These are phyloP conservation scores for Chiua sp. DNA, from an alignment of 1,284 basidiomycete species.

Conservation along the genomic window DNA sequence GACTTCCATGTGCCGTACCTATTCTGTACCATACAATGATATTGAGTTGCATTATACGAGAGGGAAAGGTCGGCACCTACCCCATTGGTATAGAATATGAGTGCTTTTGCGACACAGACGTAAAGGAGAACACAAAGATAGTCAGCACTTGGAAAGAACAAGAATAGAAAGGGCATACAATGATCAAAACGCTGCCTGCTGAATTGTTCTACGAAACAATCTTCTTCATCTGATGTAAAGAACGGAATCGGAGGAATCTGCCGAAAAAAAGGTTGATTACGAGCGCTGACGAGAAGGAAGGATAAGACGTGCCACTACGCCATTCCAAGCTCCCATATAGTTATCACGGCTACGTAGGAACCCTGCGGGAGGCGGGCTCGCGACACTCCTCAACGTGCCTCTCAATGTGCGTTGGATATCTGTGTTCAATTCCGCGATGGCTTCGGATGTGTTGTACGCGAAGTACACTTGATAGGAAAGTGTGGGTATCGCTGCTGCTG, in stretches of 20 bases:
- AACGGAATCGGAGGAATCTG: slow-evolving; percentile 67
- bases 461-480: slow-evolving; percentile 70
- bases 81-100: slow-evolving; percentile 61
- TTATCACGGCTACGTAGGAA: slow-evolving; percentile 56
- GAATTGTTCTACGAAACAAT: slow-evolving; percentile 69
- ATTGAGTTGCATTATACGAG: not conserved
- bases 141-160: not conserved
- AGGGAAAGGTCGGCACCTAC: slow-evolving; percentile 33
- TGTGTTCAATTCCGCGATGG: slow-evolving; percentile 55
- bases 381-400: slow-evolving; percentile 53
- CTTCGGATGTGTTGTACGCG: slow-evolving; percentile 49
- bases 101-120: slow-evolving; percentile 38
- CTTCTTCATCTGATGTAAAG: slow-evolving; percentile 62
- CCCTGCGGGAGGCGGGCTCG: slow-evolving; percentile 55
- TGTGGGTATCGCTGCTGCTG: slow-evolving; percentile 47
- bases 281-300: not conserved
- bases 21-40: slow-evolving; percentile 45
- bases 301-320: slow-evolving; percentile 10
- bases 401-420: slow-evolving; percentile 62
- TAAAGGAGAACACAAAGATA: not conserved
- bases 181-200: slow-evolving; percentile 58
- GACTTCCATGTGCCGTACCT: slow-evolving; percentile 55
- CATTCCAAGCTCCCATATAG: slow-evolving; percentile 55
- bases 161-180: slow-evolving; percentile 48
- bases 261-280: not conserved